Conservation (phyloP, 805 yeast species). For the Hanseniaspora hatyaiensis region DNA sequence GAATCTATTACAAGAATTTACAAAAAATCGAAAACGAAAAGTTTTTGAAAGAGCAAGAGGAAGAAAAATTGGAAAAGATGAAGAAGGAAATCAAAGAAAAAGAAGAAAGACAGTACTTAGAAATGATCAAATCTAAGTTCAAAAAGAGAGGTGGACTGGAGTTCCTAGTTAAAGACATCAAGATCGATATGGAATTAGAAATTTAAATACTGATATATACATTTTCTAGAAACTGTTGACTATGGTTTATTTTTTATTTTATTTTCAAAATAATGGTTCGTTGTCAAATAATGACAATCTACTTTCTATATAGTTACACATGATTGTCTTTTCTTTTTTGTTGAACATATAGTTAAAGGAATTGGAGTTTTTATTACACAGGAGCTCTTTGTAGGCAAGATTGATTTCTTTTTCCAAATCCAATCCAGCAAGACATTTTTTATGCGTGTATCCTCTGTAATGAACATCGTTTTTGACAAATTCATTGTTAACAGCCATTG, state of each 20-base stretch:
- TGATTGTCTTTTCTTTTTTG: not conserved
- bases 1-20: slow-evolving; percentile 56
- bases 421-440: slow-evolving; percentile 18
- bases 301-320: slow-evolving; percentile 14
- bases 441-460: slow-evolving; percentile 21
- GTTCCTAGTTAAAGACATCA: slow-evolving; percentile 15
- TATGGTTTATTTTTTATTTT: not conserved
- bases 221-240: too few species aligned
- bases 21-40: slow-evolving; percentile 48
- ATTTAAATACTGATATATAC: not conserved
- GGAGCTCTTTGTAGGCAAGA: slow-evolving; percentile 4
- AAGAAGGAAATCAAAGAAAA: slow-evolving; percentile 25
- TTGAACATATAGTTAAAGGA: slow-evolving; percentile 10
- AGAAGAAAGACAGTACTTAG: slow-evolving; percentile 15
- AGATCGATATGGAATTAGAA: slow-evolving; percentile 11
- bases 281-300: slow-evolving; percentile 10
- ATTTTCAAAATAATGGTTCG: slow-evolving; percentile 4
- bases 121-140: slow-evolving; percentile 14
- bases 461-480: slow-evolving; percentile 22
- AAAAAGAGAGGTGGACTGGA: slow-evolving; percentile 14
- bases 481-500: slow-evolving; percentile 19
- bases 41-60: slow-evolving; percentile 44
- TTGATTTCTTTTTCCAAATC: slow-evolving; percentile 23
- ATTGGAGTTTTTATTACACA: not conserved
- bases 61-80: slow-evolving; percentile 32